phyloP scores from a whole-genome alignment of 192 early-diverging fungal species.

The Backusella psychrophila region DNA sequence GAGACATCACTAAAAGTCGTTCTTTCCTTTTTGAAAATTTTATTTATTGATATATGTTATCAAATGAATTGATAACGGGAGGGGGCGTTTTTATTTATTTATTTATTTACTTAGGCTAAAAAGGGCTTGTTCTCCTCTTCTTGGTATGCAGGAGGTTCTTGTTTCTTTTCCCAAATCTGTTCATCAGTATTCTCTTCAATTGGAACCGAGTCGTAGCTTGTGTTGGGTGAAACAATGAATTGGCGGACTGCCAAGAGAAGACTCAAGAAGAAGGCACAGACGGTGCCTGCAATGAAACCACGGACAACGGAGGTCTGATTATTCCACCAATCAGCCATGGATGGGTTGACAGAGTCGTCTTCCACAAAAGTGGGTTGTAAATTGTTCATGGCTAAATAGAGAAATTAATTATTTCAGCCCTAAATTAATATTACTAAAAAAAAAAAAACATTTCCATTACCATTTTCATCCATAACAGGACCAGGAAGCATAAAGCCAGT shows the following conservation, averaged over 20 bases:
- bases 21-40: not conserved
- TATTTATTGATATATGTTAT: not conserved
- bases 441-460: not conserved
- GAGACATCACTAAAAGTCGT: not conserved
- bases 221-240: constrained; percentile 9
- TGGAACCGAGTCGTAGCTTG: constrained; percentile 14
- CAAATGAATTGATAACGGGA: not conserved
- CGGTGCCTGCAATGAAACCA: constrained; percentile 21
- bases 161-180: constrained; percentile 3
- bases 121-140: constrained; percentile 24
- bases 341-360: not conserved
- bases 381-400: constrained; percentile 6
- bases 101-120: constrained; percentile 10
- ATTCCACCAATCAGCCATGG: constrained; percentile 34
- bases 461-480: not conserved
- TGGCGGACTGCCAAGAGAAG: constrained; percentile 26
- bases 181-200: not conserved
- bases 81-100: not conserved
- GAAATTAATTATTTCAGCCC: not conserved
- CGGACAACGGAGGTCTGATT: constrained; percentile 16
- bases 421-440: not conserved
- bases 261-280: constrained; percentile 26
- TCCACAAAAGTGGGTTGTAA: not conserved
- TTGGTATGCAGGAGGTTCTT: constrained; percentile 19
- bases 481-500: constrained; percentile 31